phyloP scores from a whole-genome alignment of 2,329 filamentous ascomycete species.

The Bipolaris cookei region DNA sequence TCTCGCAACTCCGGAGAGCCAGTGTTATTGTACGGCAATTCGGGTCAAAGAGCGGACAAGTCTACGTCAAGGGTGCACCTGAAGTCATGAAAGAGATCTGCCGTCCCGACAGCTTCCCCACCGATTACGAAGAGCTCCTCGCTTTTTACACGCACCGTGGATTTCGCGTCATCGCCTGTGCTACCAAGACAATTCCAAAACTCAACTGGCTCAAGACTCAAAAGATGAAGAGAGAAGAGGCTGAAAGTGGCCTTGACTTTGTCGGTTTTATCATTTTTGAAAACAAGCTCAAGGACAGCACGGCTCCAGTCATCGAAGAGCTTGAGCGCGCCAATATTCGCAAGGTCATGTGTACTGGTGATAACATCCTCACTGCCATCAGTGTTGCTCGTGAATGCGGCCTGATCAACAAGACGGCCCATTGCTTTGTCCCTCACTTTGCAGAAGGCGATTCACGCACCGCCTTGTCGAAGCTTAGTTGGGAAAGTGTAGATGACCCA shows the following conservation, averaged over 20 bases:
- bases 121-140: constrained; percentile 87
- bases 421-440: constrained; percentile 94
- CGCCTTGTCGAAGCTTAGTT: constrained; percentile 74
- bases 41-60: constrained; percentile 79
- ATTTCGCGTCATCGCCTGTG: constrained; percentile 94
- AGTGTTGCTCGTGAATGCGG: constrained; percentile 92
- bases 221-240: constrained; percentile 87
- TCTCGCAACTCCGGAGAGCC: constrained; percentile 87
- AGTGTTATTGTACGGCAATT: constrained; percentile 93
- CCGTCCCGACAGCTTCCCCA: constrained; percentile 78
- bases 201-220: constrained; percentile 94
- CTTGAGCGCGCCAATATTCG: constrained; percentile 82
- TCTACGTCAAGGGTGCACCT: constrained; percentile 96
- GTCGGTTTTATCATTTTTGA: constrained; percentile 98
- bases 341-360: constrained; percentile 94
- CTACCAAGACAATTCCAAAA: constrained; percentile 84
- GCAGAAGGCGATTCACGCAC: constrained; percentile 77
- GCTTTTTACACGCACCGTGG: constrained; percentile 93
- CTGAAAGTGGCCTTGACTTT: constrained; percentile 83
- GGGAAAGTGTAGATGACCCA: constrained; percentile 94
- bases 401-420: constrained; percentile 77
- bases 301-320: constrained; percentile 80
- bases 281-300: constrained; percentile 94
- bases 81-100: constrained; percentile 98
- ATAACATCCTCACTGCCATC: constrained; percentile 96